Percentiles rank a stretch among this genome's conserved stretches.
phyloP scores from a whole-genome alignment of 2,329 filamentous ascomycete genomes.

The Penicillium decumbens region DNA sequence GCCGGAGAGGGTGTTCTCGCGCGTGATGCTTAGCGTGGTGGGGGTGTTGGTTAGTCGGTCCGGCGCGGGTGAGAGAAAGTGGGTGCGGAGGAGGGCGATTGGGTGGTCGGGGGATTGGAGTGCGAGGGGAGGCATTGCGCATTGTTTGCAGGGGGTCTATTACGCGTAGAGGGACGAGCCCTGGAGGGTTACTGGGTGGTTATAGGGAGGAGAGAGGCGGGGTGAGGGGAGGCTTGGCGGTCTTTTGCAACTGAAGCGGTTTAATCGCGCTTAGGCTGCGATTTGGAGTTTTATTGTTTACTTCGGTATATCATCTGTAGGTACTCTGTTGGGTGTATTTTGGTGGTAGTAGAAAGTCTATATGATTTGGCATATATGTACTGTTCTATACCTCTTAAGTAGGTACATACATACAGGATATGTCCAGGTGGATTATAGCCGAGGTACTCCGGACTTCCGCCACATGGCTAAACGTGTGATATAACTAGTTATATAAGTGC shows the following conservation, averaged over 20 bases:
- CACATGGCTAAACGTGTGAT: too few relatives aligned
- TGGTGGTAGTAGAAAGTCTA: not conserved
- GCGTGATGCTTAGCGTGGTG: constrained; percentile 18
- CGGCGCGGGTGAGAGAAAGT: constrained; percentile 22
- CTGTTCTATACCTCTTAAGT: not conserved
- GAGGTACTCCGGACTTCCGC: not conserved
- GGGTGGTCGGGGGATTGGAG: constrained; percentile 21
- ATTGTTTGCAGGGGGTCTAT: not conserved
- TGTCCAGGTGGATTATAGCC: too few relatives aligned
- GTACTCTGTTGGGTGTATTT: not conserved
- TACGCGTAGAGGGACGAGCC: not conserved
- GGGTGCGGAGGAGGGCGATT: constrained; percentile 20
- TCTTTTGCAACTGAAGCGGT: not conserved
- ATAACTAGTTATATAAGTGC: not conserved
- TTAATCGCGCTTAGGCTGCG: not conserved
- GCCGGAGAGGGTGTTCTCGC: constrained; percentile 12
- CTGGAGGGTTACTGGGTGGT: not conserved
- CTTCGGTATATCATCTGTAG: not conserved
- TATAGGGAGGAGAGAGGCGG: not conserved
- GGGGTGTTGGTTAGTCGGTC: constrained; percentile 22
- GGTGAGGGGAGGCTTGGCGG: not conserved
- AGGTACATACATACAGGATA: too few relatives aligned
- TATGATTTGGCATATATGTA: not conserved
- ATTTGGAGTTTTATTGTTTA: not conserved
- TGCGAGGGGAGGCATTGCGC: constrained; percentile 8